phyloP scores from a whole-genome alignment of 768 basidiomycete species.

The Boletus tylopilopsis region DNA sequence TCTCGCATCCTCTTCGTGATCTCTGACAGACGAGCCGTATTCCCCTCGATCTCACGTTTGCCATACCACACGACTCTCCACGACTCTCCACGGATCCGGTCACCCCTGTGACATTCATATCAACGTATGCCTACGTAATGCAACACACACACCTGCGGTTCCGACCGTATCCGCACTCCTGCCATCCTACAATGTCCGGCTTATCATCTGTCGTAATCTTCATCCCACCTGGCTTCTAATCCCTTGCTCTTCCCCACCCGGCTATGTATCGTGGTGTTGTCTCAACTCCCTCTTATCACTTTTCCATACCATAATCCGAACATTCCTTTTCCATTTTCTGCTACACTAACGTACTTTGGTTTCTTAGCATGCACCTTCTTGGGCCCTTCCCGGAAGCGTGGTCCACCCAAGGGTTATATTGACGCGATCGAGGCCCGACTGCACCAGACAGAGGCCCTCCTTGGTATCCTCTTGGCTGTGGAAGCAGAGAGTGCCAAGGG shows the following conservation, averaged over 20 bases:
- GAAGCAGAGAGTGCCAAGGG: constrained; percentile 26
- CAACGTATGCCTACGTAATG: constrained; percentile 17
- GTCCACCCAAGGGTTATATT: constrained; percentile 92
- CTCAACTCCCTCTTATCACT: not conserved
- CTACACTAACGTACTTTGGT: constrained; percentile 8
- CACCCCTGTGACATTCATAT: constrained; percentile 5
- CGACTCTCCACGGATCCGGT: not conserved
- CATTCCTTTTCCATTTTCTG: constrained; percentile 4
- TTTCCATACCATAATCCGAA: not conserved
- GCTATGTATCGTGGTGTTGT: constrained; percentile 9
- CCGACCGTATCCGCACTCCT: constrained; percentile 8
- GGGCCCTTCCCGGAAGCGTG: constrained; percentile 77
- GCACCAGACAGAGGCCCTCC: constrained; percentile 86
- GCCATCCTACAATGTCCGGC: constrained; percentile 3
- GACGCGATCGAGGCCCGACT: constrained; percentile 89
- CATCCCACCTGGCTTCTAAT: constrained; percentile 9
- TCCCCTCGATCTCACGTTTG: not conserved
- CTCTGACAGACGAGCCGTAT: constrained; percentile 8
- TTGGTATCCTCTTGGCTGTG: constrained; percentile 71
- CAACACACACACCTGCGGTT: not conserved
- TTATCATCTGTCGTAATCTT: constrained; percentile 19
- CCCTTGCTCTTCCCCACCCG: not conserved
- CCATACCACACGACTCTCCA: not conserved
- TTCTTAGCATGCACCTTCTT: constrained; percentile 69
- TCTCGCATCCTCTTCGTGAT: not conserved